A percentile compares a stretch with the other conserved stretches of the same genome.
phyloP scores from a whole-genome alignment of 441 rosid species.

The Mallotus repandus region DNA sequence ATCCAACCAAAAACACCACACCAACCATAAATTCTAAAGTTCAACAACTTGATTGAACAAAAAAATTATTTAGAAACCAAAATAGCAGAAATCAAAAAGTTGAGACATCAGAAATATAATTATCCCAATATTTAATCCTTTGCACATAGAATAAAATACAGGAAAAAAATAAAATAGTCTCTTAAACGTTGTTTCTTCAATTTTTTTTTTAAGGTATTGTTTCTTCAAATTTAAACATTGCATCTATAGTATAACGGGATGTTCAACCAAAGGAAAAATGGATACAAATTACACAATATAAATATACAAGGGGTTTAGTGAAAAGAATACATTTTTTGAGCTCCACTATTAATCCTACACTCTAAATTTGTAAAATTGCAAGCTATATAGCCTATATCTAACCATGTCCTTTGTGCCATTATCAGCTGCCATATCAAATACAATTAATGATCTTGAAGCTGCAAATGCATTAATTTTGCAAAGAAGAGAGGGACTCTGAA shows the following conservation, averaged over 20 bases:
- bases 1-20: no score
- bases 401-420: background rate
- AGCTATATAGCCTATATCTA: slow-evolving; percentile 11
- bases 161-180: no score
- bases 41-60: no score
- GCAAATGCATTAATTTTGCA: background rate
- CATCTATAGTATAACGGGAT: background rate
- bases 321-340: background rate
- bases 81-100: no score
- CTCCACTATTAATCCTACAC: slow-evolving; percentile 11
- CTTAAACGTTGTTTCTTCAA: no score
- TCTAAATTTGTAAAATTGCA: slow-evolving; percentile 3
- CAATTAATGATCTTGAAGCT: background rate
- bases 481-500: background rate
- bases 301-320: background rate
- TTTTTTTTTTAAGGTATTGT: no score
- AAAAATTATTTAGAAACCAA: no score
- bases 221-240: background rate
- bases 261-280: background rate
- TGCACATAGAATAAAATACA: no score
- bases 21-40: no score
- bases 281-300: no score
- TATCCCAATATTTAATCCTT: no score
- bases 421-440: background rate
- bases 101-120: no score